Evolutionary conservation across 306 rosid genomes (phyloP).

Genomic region (Fagus sylvatica): DNA sequence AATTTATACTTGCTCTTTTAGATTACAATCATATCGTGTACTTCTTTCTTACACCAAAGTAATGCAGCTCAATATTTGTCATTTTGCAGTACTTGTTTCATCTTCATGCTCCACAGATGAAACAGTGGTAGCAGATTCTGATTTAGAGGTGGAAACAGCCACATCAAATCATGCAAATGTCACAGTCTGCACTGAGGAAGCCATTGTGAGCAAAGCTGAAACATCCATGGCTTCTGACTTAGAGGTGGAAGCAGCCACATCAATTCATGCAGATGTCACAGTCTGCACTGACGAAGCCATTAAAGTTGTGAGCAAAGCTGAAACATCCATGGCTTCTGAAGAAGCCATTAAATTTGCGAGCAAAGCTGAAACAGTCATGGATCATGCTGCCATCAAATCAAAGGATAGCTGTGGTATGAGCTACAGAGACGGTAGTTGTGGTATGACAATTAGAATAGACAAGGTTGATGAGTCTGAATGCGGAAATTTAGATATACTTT

Average conservation of each 20-base stretch:
- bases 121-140: constrained; percentile 87
- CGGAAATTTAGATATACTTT: constrained; percentile 51
- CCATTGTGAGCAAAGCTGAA: constrained; percentile 18
- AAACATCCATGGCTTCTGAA: not conserved
- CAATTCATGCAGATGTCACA: constrained; percentile 39
- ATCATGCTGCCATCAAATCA: constrained; percentile 12
- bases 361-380: constrained; percentile 31
- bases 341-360: not conserved
- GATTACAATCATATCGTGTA: not conserved
- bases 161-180: constrained; percentile 45
- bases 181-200: constrained; percentile 23
- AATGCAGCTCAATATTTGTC: constrained; percentile 22
- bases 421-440: constrained; percentile 30
- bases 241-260: constrained; percentile 67
- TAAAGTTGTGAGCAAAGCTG: constrained; percentile 23
- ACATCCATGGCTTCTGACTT: constrained; percentile 46
- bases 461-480: constrained; percentile 46
- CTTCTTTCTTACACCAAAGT: not conserved
- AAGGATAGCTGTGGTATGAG: constrained; percentile 26
- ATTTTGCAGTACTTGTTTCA: constrained; percentile 71
- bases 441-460: constrained; percentile 42
- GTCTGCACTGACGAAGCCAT: constrained; percentile 26
- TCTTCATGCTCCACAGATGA: constrained; percentile 91
- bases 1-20: not conserved
- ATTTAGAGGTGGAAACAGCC: constrained; percentile 69